A percentile compares a stretch with the other conserved stretches of the same genome.
phyloP scores from a whole-genome alignment of 1,284 basidiomycete genomes.

The Spongiforma sp. region DNA sequence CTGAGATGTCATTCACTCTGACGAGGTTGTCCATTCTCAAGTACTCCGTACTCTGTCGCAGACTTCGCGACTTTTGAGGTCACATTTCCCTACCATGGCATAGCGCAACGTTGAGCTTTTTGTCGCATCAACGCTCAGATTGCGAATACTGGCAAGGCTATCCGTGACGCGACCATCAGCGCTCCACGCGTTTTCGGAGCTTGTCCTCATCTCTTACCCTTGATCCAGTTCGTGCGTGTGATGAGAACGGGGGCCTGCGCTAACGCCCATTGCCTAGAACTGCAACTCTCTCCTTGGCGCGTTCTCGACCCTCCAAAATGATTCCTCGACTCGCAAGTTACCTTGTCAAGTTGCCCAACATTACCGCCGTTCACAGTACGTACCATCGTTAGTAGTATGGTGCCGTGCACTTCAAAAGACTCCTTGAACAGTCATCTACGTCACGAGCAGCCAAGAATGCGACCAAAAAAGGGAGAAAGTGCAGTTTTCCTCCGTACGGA shows the following conservation, averaged over 20 bases:
- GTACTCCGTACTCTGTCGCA: no score
- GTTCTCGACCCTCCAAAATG: slow-evolving; percentile 15
- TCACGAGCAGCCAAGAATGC: no score
- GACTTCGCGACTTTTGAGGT: no score
- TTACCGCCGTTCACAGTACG: slow-evolving; percentile 37
- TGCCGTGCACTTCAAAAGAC: no score
- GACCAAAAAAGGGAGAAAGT: slow-evolving; percentile 31
- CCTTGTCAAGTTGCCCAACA: slow-evolving; percentile 38
- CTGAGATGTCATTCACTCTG: no score
- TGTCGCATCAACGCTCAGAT: no score
- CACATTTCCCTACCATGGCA: no score
- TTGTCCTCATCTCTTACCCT: slow-evolving; percentile 7
- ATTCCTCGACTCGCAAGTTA: slow-evolving; percentile 37
- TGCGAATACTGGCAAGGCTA: no score
- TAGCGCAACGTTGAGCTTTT: no score
- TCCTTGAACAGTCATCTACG: no score
- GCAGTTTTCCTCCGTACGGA: slow-evolving; percentile 35
- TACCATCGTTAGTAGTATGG: not conserved
- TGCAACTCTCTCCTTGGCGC: slow-evolving; percentile 26
- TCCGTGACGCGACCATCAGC: not conserved
- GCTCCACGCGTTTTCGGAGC: not conserved
- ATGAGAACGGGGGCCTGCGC: not conserved
- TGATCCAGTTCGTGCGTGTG: slow-evolving; percentile 19
- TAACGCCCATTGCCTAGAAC: slow-evolving; percentile 26
- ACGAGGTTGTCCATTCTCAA: no score